Conservation (phyloP, 2,329 filamentous ascomycete genomes). For the Penicillium thymicola region DNA sequence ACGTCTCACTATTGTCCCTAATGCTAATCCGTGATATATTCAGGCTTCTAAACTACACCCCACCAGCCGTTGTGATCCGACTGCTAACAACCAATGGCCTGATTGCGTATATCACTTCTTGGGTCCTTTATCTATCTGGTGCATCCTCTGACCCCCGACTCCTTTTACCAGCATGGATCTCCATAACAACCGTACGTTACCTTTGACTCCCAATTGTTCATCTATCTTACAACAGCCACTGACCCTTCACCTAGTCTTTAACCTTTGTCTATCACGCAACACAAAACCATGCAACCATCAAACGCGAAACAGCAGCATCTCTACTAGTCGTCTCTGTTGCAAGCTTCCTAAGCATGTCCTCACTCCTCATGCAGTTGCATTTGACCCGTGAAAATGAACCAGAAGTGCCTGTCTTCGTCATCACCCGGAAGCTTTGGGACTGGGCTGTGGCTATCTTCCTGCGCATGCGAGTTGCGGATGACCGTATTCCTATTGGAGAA, state of each 20-base stretch:
- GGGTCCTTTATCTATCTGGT: constrained; percentile 67
- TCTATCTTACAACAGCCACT: not conserved
- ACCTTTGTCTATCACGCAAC: constrained; percentile 74
- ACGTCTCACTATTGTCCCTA: not conserved
- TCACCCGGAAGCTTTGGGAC: constrained; percentile 45
- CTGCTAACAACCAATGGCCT: constrained; percentile 71
- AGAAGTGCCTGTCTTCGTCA: constrained; percentile 55
- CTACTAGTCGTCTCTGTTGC: constrained; percentile 73
- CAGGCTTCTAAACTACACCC: constrained; percentile 81
- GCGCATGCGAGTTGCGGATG: constrained; percentile 35
- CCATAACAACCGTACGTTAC: constrained; percentile 64
- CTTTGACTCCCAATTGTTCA: not conserved
- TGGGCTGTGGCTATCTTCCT: constrained; percentile 35
- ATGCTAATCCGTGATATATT: not conserved
- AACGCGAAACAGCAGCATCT: constrained; percentile 74
- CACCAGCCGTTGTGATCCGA: constrained; percentile 71
- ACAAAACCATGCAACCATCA: constrained; percentile 74
- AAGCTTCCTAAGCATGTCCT: constrained; percentile 72
- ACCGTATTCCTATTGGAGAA: constrained; percentile 21
- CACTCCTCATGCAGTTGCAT: constrained; percentile 65
- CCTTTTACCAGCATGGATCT: constrained; percentile 73
- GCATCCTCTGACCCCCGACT: constrained; percentile 68
- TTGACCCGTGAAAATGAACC: constrained; percentile 60
- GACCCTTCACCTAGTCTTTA: constrained; percentile 52
- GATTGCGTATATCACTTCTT: constrained; percentile 72